phyloP scores from a whole-genome alignment of 2,329 filamentous ascomycete species.

The Pseudogymnoascus sp. region DNA sequence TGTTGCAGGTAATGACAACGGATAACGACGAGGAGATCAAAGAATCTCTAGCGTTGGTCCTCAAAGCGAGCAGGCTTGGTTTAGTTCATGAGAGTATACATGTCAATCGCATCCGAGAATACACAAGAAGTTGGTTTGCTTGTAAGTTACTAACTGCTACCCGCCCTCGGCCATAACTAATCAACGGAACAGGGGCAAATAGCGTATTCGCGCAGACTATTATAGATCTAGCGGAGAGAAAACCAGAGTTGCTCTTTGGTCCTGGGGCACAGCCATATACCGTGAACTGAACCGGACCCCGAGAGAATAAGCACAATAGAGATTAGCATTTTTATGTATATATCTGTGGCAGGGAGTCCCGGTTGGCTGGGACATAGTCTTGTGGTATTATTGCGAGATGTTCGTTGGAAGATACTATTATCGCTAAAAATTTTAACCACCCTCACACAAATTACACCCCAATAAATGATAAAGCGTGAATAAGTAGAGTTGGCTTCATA shows the following conservation, averaged over 20 bases:
- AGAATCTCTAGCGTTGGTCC: constrained; percentile 63
- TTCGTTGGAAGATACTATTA: not conserved
- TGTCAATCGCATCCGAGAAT: constrained; percentile 59
- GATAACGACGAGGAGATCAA: constrained; percentile 76
- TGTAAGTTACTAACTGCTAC: constrained; percentile 37
- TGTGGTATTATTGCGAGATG: not conserved
- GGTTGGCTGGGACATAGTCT: not conserved
- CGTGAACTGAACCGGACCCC: constrained; percentile 17
- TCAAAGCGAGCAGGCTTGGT: constrained; percentile 66
- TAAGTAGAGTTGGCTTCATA: not conserved
- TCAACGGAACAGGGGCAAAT: constrained; percentile 61
- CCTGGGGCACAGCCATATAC: constrained; percentile 51
- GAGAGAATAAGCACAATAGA: not conserved
- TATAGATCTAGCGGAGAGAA: constrained; percentile 77
- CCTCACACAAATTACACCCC: not conserved
- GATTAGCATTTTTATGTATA: not conserved
- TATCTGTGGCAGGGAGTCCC: not conserved
- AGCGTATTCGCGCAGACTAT: constrained; percentile 92
- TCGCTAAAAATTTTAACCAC: not conserved
- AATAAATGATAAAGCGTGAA: not conserved
- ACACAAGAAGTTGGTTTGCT: constrained; percentile 90
- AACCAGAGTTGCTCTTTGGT: constrained; percentile 80
- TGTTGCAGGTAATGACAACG: constrained; percentile 85
- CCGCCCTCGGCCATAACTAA: not conserved
- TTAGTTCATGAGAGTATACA: constrained; percentile 89